A percentile compares a stretch with the other conserved stretches of the same genome.
These are phyloP conservation scores for Candida freyschussii DNA, from an alignment of 1,139 yeast species.

Conservation along the genomic window DNA sequence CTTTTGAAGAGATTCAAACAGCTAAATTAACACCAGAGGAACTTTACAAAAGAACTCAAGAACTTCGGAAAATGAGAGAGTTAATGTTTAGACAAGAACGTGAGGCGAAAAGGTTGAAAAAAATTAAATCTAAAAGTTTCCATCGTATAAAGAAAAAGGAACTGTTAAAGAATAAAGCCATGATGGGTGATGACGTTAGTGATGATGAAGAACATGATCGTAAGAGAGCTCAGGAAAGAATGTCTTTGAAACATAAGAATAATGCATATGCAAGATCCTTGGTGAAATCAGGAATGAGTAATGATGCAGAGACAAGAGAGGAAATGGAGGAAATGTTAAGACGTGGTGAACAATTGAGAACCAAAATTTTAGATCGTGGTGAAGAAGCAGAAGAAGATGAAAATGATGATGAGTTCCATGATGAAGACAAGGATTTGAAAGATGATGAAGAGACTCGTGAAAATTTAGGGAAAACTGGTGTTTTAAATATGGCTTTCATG, in stretches of 20 bases:
- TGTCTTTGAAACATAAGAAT: constrained; percentile 85
- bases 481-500: constrained; percentile 93
- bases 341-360: constrained; percentile 73
- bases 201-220: constrained; percentile 63
- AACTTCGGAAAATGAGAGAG: constrained; percentile 88
- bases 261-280: constrained; percentile 79
- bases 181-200: constrained; percentile 57
- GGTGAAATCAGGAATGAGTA: constrained; percentile 86
- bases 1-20: constrained; percentile 84
- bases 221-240: constrained; percentile 84
- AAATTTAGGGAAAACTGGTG: constrained; percentile 70
- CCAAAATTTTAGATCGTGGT: constrained; percentile 67
- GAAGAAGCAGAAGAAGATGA: constrained; percentile 43
- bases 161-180: constrained; percentile 58
- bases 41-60: constrained; percentile 68
- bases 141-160: constrained; percentile 86
- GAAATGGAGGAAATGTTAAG: constrained; percentile 94
- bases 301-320: constrained; percentile 75
- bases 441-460: constrained; percentile 33
- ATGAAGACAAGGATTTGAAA: constrained; percentile 32
- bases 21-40: constrained; percentile 82
- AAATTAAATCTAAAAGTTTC: constrained; percentile 88
- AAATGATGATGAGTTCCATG: constrained; percentile 45
- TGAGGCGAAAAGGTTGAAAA: constrained; percentile 84
- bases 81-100: constrained; percentile 93